Base-by-base conservation (phyloP, 164 flowering plant species). In the Aristolochia fimbriata region DNA sequence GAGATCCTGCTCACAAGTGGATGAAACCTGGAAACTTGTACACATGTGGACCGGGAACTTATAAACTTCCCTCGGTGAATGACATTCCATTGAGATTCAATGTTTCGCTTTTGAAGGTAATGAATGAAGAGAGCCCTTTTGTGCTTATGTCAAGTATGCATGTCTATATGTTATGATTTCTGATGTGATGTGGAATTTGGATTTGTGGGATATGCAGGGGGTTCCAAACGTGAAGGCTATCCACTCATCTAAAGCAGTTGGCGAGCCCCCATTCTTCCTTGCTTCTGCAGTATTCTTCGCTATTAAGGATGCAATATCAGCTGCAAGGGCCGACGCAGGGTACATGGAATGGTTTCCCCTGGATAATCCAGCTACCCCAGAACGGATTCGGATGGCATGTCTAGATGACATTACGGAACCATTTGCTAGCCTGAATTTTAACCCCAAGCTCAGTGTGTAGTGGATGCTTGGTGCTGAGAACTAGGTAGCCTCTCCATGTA, bases 221-320 rank as follows among this genome's bases (percentile, higher is more conserved):
- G 80, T 79, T 66, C 95, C 89, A 43, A 94, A 94, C 65, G 68
- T 59, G 23, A 88, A 77, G 70, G 97, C 96, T 57, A 80, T 94
- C 56, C 97, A 94, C 65, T 94, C 97, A 46, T 90, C 96, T 1
- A 94, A 94, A 77, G 99, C 97, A 19, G 97, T 91, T 0, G 99
- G 99, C 6, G 99, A 94, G 68, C 97, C 97, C 57, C 99, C 99
- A 16, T 93, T 93, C 63, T 93, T 93, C 60, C 83, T 93, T 55
- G 99, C 97, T 8, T 83, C 97, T 27, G 47, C 96, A 13, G 95
- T 83, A 41, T 85, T 93, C 55, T 93, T 93, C 53, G 99, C 93
- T 58, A 90, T 93, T 67, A 93, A 93, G 66, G 95, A 93, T 65
- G 99, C 97, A 15, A 84, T 93, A 46, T 58, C 56, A 49, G 92